Evolutionary conservation across 805 yeast species (phyloP), one percentile per base, ranked within the genome.

Genomic region (Pichia heedii): DNA sequence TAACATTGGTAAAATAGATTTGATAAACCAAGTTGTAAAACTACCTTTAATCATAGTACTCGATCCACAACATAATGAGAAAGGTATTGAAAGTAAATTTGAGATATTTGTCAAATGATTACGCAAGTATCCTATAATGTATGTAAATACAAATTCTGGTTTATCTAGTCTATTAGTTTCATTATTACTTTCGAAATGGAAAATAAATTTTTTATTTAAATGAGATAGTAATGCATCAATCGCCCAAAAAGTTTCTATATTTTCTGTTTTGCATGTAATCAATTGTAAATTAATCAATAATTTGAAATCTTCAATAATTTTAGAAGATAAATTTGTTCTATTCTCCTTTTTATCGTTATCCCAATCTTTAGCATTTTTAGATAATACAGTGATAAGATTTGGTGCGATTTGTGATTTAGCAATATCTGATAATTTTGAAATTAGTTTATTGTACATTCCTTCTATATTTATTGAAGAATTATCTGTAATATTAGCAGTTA

Each of bases 121-220:
- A 5, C 54, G 49, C 18, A 75, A 42, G 47, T 70, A 73, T 13
- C 66, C 64, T 45, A 68, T 71, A 6, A 74, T 55, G 51, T 71
- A 81, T 16, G 65, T 60, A 46, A 81, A 69, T 4, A 79, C 73
- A 81, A 86, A 82, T 55, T 83, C 89, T 1, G 90, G 89, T 53
- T 77, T 77, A 45, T 80, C 79, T 22, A 76, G 54, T 37, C 76
- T 71, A 52, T 80, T 81, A 0, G 89, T 82, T 29, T 79, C 82
- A 33, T 60, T 65, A 24, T 69, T 62, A 5, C 73, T 65, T 39
- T 73, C 72, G 54, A 82, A 83, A 55, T 84, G 86, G 60, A 63
- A 83, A 34, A 67, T 62, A 54, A 84, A 77, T 35, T 84, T 67
- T 12, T 67, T 50, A 8, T 63, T 61, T 24, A 80, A 65, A 1